A percentile compares a stretch with the other conserved stretches of the same genome.
Evolutionary conservation across 2,329 filamentous ascomycete genomes (phyloP).

Genomic region (Aspergillus pseudoviridinutans): DNA sequence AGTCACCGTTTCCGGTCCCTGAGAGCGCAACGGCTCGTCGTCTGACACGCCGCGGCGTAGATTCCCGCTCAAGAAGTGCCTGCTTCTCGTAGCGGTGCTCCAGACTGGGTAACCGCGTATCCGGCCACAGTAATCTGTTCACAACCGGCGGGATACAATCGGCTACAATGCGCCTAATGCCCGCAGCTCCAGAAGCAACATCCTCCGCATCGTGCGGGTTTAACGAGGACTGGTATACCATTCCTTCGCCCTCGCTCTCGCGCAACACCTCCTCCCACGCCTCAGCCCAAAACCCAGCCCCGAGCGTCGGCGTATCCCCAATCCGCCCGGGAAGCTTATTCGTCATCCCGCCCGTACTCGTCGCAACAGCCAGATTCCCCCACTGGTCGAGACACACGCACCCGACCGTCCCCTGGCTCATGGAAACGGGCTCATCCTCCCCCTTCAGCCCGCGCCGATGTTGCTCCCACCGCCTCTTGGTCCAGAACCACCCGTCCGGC

Average conservation of each 20-base stretch:
- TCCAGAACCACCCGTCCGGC: conserved; percentile 71
- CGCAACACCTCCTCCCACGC: conserved; percentile 56
- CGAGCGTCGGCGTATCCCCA: conserved; percentile 79
- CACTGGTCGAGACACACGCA: conserved; percentile 75
- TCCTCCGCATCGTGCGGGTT: neutral
- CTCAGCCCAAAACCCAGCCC: conserved; percentile 87
- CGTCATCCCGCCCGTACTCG: conserved; percentile 71
- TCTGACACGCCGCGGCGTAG: neutral
- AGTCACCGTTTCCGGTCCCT: conserved; percentile 84
- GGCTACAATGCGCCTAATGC: neutral
- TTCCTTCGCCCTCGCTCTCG: neutral
- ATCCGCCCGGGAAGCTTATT: conserved; percentile 84
- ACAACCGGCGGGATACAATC: neutral
- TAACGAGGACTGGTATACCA: neutral
- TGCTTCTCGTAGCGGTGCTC: conserved; percentile 9
- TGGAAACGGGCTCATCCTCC: conserved; percentile 16
- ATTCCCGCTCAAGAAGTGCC: neutral
- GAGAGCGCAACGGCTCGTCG: conserved; percentile 57
- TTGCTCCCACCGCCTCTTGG: conserved; percentile 72
- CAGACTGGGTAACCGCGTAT: neutral
- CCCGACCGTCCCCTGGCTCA: conserved; percentile 81
- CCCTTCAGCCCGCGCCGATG: conserved; percentile 59
- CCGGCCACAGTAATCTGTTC: neutral
- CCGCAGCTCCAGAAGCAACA: neutral
- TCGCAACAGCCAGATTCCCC: conserved; percentile 66